Evolutionary conservation across 805 yeast genomes (phyloP).

Genomic region (Pichia scutulata): DNA sequence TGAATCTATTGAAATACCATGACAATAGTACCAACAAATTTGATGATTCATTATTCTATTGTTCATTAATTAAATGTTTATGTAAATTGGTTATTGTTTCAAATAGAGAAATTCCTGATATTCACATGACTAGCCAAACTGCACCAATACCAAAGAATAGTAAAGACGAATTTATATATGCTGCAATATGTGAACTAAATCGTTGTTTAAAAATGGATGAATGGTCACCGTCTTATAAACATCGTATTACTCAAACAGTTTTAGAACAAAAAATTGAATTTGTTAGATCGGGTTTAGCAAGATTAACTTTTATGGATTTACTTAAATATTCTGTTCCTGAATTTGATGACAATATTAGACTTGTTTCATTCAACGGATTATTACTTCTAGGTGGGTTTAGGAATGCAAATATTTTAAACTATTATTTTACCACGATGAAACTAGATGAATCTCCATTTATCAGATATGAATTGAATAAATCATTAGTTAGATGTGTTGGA

Average conservation of each 20-base stretch:
- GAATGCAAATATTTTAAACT: constrained; percentile 50
- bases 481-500: constrained; percentile 49
- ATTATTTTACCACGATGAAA: constrained; percentile 50
- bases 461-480: constrained; percentile 39
- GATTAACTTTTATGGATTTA: constrained; percentile 46
- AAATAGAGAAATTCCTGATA: constrained; percentile 19
- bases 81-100: constrained; percentile 28
- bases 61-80: constrained; percentile 48
- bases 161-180: constrained; percentile 34
- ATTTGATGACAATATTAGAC: constrained; percentile 45
- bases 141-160: constrained; percentile 13
- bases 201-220: constrained; percentile 73
- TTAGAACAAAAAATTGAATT: constrained; percentile 53
- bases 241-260: constrained; percentile 47
- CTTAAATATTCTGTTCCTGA: constrained; percentile 42
- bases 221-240: constrained; percentile 73
- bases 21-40: constrained; percentile 77
- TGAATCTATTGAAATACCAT: constrained; percentile 71
- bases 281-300: constrained; percentile 46
- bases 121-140: constrained; percentile 14
- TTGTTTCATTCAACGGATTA: constrained; percentile 64
- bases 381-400: constrained; percentile 71
- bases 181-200: constrained; percentile 58
- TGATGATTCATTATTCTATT: constrained; percentile 63
- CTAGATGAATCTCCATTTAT: constrained; percentile 50